A percentile compares a stretch with the other conserved stretches of the same genome.
These are phyloP conservation scores for Elaeis guineensis DNA, from an alignment of 176 grass and related monocot species.

Conservation along the genomic window DNA sequence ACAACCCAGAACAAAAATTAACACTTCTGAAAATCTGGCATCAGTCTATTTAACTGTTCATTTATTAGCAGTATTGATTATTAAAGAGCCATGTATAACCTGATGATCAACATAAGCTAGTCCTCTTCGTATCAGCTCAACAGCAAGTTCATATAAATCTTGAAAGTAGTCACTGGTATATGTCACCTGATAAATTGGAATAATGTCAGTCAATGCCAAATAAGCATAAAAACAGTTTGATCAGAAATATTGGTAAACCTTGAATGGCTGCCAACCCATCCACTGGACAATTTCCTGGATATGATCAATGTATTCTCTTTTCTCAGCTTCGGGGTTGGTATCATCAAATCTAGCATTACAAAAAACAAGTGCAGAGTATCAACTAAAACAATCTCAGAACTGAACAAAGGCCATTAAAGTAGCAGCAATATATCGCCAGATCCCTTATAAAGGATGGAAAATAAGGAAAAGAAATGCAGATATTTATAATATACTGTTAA, in stretches of 20 bases:
- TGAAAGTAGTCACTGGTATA: conserved; percentile 98
- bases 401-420: too few relatives aligned
- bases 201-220: conserved; percentile 3
- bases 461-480: too few relatives aligned
- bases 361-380: background rate
- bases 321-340: conserved; percentile 98
- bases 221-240: background rate
- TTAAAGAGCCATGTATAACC: conserved; percentile 21
- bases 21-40: too few relatives aligned
- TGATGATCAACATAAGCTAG: conserved; percentile 98
- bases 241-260: conserved; percentile 6
- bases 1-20: conserved; percentile 5
- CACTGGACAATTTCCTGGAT: conserved; percentile 85
- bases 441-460: too few relatives aligned
- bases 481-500: too few relatives aligned
- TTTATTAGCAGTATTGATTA: too few relatives aligned
- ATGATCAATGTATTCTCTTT: conserved; percentile 95
- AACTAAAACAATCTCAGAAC: too few relatives aligned
- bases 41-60: too few relatives aligned
- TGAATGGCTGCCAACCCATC: conserved; percentile 98
- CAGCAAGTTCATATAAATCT: conserved; percentile 76
- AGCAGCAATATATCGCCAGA: too few relatives aligned
- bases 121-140: conserved; percentile 79
- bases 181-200: conserved; percentile 45
- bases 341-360: conserved; percentile 67